These are phyloP conservation scores for Leccinum broughii DNA, from an alignment of 768 basidiomycete genomes.

Conservation along the genomic window DNA sequence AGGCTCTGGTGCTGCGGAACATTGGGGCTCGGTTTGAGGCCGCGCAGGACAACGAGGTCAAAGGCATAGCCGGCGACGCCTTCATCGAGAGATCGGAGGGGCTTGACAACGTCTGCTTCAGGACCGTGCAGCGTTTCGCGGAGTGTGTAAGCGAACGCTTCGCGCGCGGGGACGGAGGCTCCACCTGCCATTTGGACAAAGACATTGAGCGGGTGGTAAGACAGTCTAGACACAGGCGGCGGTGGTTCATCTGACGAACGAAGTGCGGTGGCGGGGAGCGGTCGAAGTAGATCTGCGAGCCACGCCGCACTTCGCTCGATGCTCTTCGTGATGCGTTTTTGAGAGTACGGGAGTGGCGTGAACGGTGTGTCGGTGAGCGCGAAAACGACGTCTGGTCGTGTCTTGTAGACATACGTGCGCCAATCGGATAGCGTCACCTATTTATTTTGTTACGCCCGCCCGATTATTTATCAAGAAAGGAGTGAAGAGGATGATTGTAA, in stretches of 20 bases:
- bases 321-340: conserved; percentile 76
- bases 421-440: conserved; percentile 61
- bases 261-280: conserved; percentile 9
- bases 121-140: conserved; percentile 54
- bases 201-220: conserved; percentile 42
- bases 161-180: conserved; percentile 53
- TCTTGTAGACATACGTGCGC: conserved; percentile 50
- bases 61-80: conserved; percentile 70
- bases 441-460: neutral
- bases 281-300: conserved; percentile 43
- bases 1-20: conserved; percentile 17
- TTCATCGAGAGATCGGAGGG: conserved; percentile 60
- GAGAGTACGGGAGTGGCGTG: conserved; percentile 65
- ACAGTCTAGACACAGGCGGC: neutral
- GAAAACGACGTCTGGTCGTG: conserved; percentile 68
- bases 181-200: conserved; percentile 74
- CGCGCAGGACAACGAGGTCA: conserved; percentile 56
- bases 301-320: conserved; percentile 68
- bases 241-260: neutral
- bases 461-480: neutral
- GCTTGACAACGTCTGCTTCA: conserved; percentile 53
- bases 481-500: neutral
- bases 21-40: conserved; percentile 23
- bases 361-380: conserved; percentile 72
- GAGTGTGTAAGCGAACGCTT: conserved; percentile 60